Conservation (phyloP, 768 basidiomycete genomes). For the Megacollybia marginata region DNA sequence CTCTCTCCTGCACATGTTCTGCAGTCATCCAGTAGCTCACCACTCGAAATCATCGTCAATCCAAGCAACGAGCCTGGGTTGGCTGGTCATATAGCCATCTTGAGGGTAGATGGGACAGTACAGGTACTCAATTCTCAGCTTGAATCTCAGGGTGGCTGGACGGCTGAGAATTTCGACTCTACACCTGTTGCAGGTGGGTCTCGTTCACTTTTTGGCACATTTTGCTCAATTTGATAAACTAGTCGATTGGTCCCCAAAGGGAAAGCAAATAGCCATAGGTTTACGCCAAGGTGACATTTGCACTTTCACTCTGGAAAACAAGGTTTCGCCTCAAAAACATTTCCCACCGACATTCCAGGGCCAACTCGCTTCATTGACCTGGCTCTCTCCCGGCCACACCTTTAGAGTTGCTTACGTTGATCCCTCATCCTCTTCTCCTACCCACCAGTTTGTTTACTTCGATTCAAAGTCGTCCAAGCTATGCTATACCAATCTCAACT, state of each 20-base stretch:
- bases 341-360: slow-evolving; percentile 50
- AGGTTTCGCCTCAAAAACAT: slow-evolving; percentile 46
- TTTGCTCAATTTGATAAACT: slow-evolving; percentile 2
- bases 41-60: slow-evolving; percentile 56
- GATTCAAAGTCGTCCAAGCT: slow-evolving; percentile 34
- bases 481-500: slow-evolving; percentile 28
- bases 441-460: slow-evolving; percentile 37
- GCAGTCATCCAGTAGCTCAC: slow-evolving; percentile 32
- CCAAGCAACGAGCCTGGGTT: slow-evolving; percentile 46
- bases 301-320: slow-evolving; percentile 54
- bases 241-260: slow-evolving; percentile 86
- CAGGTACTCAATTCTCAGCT: slow-evolving; percentile 53
- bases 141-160: slow-evolving; percentile 51
- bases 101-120: slow-evolving; percentile 41
- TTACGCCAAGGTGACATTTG: slow-evolving; percentile 64
- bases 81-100: slow-evolving; percentile 51
- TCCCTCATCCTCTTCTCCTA: slow-evolving; percentile 17
- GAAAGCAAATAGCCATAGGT: slow-evolving; percentile 77
- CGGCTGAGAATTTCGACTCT: slow-evolving; percentile 34
- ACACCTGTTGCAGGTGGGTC: slow-evolving; percentile 54
- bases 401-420: slow-evolving; percentile 62
- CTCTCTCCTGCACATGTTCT: slow-evolving; percentile 44
- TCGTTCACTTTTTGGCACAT: not conserved
- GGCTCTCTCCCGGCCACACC: slow-evolving; percentile 62
- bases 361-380: slow-evolving; percentile 47